Percentiles rank a stretch among this genome's conserved stretches.
These are phyloP conservation scores for Aspergillus sp. DNA, from an alignment of 2,329 filamentous ascomycete genomes.

Conservation along the genomic window DNA sequence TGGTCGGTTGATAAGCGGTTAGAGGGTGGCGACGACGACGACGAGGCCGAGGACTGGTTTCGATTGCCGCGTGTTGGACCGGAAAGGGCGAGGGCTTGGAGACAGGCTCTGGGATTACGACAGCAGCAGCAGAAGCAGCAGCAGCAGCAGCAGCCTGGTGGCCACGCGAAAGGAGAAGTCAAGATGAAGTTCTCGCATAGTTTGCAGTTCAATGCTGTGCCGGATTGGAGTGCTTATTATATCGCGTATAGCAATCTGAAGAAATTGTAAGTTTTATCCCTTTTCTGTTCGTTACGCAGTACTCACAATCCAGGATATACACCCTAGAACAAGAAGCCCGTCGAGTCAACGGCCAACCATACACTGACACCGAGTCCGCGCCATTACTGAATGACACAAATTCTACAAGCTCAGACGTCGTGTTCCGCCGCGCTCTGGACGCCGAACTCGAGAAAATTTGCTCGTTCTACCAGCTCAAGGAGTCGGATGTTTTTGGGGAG, in stretches of 20 bases:
- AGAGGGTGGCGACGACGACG: conserved; percentile 5
- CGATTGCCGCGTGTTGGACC: conserved; percentile 5
- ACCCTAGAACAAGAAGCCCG: conserved; percentile 79
- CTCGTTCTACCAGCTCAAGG: conserved; percentile 83
- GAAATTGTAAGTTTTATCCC: conserved; percentile 64
- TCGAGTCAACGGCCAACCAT: conserved; percentile 44
- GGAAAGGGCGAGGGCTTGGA: conserved; percentile 24
- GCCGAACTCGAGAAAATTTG: conserved; percentile 89
- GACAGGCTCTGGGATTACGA: conserved; percentile 24
- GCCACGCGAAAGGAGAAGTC: conserved; percentile 46
- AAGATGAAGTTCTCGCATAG: conserved; percentile 99
- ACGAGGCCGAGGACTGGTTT: conserved; percentile 1
- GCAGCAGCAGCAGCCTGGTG: too few relatives aligned
- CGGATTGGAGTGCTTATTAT: conserved; percentile 98
- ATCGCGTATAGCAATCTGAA: conserved; percentile 98
- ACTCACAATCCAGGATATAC: conserved; percentile 89
- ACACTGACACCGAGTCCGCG: conserved; percentile 70
- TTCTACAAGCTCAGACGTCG: conserved; percentile 61
- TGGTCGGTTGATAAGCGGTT: not conserved
- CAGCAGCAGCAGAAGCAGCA: conserved; percentile 10
- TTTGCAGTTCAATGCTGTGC: conserved; percentile 98
- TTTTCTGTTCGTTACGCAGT: conserved; percentile 3
- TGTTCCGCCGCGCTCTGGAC: conserved; percentile 75
- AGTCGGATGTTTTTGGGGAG: conserved; percentile 76
- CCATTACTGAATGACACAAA: conserved; percentile 62